Conservation (phyloP, 2,329 filamentous ascomycete species). For the Metarhizium brunneum region DNA sequence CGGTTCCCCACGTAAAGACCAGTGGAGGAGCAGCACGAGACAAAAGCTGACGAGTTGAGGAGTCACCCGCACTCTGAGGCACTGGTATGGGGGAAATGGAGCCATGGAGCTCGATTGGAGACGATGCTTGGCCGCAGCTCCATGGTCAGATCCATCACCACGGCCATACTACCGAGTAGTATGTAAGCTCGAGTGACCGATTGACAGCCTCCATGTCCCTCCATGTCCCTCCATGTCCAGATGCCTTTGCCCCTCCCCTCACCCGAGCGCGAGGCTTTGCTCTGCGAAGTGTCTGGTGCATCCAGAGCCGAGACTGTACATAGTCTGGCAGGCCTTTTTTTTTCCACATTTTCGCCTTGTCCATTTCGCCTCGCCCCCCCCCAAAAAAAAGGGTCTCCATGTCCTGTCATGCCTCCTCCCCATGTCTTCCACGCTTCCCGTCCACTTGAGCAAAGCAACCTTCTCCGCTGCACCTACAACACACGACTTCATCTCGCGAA, state of each 20-base stretch:
- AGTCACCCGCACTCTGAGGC: neutral
- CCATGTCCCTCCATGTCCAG: no score
- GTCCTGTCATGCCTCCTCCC: neutral
- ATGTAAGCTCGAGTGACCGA: neutral
- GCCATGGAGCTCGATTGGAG: neutral
- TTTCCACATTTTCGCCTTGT: no score
- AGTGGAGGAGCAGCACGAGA: neutral
- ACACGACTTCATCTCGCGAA: neutral
- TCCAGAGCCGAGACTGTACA: neutral
- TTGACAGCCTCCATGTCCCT: neutral
- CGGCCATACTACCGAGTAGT: neutral
- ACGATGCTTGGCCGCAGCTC: neutral
- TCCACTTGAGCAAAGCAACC: neutral
- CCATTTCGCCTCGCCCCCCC: neutral
- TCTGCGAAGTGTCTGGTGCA: neutral
- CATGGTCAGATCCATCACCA: neutral
- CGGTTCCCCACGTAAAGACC: neutral
- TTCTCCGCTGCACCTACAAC: conserved; percentile 1
- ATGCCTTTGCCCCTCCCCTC: neutral
- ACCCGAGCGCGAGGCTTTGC: neutral
- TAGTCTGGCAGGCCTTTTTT: neutral
- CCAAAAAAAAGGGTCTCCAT: neutral
- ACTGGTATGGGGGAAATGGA: neutral
- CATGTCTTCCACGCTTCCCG: neutral
- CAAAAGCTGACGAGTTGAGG: neutral